phyloP scores from a whole-genome alignment of 768 basidiomycete species.

The Leccinellum luteum region DNA sequence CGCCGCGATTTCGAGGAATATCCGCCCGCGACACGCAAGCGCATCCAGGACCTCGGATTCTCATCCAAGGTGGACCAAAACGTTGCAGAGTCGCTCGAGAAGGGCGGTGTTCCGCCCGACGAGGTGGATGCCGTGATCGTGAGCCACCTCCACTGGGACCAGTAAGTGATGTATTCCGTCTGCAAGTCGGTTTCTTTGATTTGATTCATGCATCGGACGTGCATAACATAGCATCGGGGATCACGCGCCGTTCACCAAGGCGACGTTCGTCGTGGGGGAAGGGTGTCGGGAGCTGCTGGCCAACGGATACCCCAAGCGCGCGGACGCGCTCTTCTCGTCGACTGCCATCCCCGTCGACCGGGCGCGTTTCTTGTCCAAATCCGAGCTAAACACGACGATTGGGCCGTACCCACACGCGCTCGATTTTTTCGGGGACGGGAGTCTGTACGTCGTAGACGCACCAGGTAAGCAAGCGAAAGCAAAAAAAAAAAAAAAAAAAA shows the following conservation, averaged over 20 bases:
- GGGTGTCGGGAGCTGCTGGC: constrained; percentile 35
- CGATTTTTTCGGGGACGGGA: constrained; percentile 58
- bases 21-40: constrained; percentile 33
- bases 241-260: constrained; percentile 41
- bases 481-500: too few relatives aligned
- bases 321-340: constrained; percentile 30
- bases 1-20: constrained; percentile 45
- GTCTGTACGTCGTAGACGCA: constrained; percentile 57
- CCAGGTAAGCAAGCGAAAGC: constrained; percentile 31
- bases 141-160: constrained; percentile 56
- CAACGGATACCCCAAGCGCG: constrained; percentile 43
- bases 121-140: constrained; percentile 46
- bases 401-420: constrained; percentile 50
- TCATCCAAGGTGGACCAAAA: constrained; percentile 27
- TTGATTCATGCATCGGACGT: not conserved
- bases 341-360: constrained; percentile 39
- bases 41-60: constrained; percentile 7
- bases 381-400: constrained; percentile 37
- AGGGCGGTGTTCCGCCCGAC: constrained; percentile 45
- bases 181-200: not conserved
- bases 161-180: constrained; percentile 13
- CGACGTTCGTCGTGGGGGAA: constrained; percentile 48
- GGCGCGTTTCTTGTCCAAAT: constrained; percentile 35
- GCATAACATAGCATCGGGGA: constrained; percentile 41
- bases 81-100: constrained; percentile 46